Evolutionary conservation across 2,329 filamentous ascomycete genomes (phyloP), one percentile per base, ranked within the genome.

Genomic region (Phaeophleospora eucalypticola): DNA sequence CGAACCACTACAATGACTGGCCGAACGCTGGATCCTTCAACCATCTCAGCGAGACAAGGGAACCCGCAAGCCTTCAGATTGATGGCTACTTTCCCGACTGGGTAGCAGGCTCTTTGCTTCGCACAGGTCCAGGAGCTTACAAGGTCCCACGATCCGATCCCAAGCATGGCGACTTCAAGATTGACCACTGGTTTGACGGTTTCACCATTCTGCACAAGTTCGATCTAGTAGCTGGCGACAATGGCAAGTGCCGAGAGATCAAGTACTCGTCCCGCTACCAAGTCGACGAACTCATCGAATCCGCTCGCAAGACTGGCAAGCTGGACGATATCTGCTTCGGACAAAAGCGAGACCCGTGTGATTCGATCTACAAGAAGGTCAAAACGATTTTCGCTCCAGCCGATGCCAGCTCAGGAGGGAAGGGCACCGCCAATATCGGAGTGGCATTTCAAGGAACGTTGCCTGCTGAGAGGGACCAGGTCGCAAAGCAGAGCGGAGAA

Each of bases 121-220:
- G 87, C 18, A 89, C 84, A 0, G 87, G 88, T 0, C 86, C 86
- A 0, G 85, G 86, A 1, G 75, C 78, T 20, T 80, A 78, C 63
- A 76, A 77, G 32, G 68, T 89, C 12, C n/a, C n/a, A n/a, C n/a
- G n/a, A n/a, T n/a, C n/a, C n/a, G n/a, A n/a, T n/a, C n/a, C n/a
- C n/a, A n/a, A n/a, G n/a, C n/a, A n/a, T n/a, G 68, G 67, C 12
- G 78, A 74, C 0, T 82, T 83, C 58, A 71, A 74, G 24, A 73
- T 83, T 10, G 79, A 75, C 1, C 87, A 93, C 64, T 93, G 87
- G 87, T 93, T 93, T 56, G 88, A 93, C 62, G 85, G 85, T 4
- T 81, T 89, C 48, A 78, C 81, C 2, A 79, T 86, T 45, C 74
- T 81, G 1, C 86, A 91, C 67, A 81, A 79, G 20, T 91, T 91